Evolutionary conservation across 1,284 basidiomycete genomes (phyloP).

Genomic region (Apiotrichum siamense): DNA sequence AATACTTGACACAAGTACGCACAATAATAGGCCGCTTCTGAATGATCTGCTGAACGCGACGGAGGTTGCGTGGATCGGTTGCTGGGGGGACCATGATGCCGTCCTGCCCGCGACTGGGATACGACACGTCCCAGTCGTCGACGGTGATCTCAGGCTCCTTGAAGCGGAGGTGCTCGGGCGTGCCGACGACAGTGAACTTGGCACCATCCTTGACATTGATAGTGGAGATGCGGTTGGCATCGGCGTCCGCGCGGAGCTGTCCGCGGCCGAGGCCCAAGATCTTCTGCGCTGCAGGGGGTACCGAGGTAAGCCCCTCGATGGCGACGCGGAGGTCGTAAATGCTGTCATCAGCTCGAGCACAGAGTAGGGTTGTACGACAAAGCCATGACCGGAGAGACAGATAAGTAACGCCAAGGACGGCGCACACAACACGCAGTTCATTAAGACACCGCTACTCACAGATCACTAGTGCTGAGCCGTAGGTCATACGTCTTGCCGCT

Average conservation of each 20-base stretch:
- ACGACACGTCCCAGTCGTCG: constrained; percentile 74
- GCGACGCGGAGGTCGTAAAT: constrained; percentile 44
- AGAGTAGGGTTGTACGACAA: not conserved
- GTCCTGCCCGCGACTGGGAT: constrained; percentile 51
- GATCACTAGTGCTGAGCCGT: constrained; percentile 7
- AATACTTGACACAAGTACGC: not conserved
- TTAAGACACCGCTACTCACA: constrained; percentile 6
- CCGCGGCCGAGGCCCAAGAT: constrained; percentile 62
- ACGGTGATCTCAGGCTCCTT: constrained; percentile 62
- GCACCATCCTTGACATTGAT: constrained; percentile 55
- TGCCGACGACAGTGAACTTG: constrained; percentile 75
- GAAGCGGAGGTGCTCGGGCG: constrained; percentile 72
- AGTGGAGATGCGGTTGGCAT: constrained; percentile 27
- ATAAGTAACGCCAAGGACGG: too few species aligned
- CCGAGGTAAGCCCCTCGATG: constrained; percentile 65
- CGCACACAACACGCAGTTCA: not conserved
- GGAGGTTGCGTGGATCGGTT: constrained; percentile 67
- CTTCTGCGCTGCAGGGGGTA: constrained; percentile 82
- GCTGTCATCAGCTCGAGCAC: constrained; percentile 16
- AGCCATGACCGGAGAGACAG: not conserved
- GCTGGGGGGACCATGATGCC: constrained; percentile 57
- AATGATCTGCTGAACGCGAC: constrained; percentile 68
- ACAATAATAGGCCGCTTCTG: constrained; percentile 53
- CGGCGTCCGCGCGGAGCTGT: constrained; percentile 71
- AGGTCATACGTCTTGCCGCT: constrained; percentile 9